Percentiles rank a stretch among this genome's conserved stretches.
phyloP scores from a whole-genome alignment of 768 basidiomycete genomes.

The Phylloporus scabripes region DNA sequence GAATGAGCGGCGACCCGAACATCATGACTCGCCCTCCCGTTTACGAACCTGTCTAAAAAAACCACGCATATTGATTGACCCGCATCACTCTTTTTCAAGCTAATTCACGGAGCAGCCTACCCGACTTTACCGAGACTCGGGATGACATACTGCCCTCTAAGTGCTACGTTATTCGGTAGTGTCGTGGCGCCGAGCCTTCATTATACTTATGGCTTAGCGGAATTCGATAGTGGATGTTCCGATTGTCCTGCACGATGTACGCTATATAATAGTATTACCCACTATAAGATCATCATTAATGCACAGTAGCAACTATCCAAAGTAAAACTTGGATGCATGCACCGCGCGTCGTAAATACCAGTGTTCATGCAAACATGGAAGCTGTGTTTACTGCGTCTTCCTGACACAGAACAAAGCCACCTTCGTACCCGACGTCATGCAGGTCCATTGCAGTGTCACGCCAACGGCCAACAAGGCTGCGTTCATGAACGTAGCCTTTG shows the following conservation, averaged over 20 bases:
- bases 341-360: constrained; percentile 13
- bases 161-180: constrained; percentile 9
- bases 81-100: constrained; percentile 1
- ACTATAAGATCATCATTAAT: constrained; percentile 13
- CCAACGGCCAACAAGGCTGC: constrained; percentile 51
- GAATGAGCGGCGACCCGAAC: not conserved
- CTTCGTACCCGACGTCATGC: constrained; percentile 42
- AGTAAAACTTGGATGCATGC: constrained; percentile 10
- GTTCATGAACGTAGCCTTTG: constrained; percentile 46
- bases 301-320: constrained; percentile 11
- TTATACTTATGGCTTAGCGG: not conserved
- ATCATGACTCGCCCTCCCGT: not conserved
- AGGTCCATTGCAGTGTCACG: constrained; percentile 42
- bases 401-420: constrained; percentile 42
- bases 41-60: not conserved
- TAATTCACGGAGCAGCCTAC: not conserved
- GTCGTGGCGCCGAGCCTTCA: not conserved
- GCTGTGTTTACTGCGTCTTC: constrained; percentile 21
- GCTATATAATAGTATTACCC: constrained; percentile 2
- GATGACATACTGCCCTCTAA: constrained; percentile 8
- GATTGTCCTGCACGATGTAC: not conserved
- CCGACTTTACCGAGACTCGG: constrained; percentile 8
- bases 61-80: constrained; percentile 9
- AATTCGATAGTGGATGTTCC: not conserved
- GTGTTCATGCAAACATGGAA: constrained; percentile 14